Evolutionary conservation across 2,329 filamentous ascomycete species (phyloP), one percentile per base, ranked within the genome.

Genomic region (Beauveria caledonica): DNA sequence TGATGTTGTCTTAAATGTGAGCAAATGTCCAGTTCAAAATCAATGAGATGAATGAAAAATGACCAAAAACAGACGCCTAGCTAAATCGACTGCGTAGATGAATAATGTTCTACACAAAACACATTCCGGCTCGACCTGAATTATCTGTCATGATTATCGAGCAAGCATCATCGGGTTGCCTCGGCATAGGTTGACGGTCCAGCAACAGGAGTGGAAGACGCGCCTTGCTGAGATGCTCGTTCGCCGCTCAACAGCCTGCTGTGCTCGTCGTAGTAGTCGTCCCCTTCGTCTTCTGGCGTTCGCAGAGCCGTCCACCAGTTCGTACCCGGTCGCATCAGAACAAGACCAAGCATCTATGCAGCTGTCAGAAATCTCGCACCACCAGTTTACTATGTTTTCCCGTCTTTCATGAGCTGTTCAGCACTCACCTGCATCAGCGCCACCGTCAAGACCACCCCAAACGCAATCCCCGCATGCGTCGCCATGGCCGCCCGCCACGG

Each of bases 401-500:
- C 3, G 13, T n/a, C 9, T 5, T 33, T 11, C n/a, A 17, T 33
- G 29, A 13, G 10, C 11, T 7, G 7, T 29, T n/a, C 6, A 42
- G n/a, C 39, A 11, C n/a, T 64, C 66, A 85, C 84, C 77, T 87
- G 83, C 60, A 86, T 73, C 5, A 83, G 51, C 5, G 80, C 83
- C 5, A 84, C 78, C 0, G 74, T 70, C 0, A 84, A 48, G 0
- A 80, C 79, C 27, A 86, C 78, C 0, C 73, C 76, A 53, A 89
- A 76, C 44, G 86, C 75, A 21, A 85, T 66, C 0, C 81, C 80
- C 0, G 83, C 79, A 29, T 78, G 77, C 6, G 72, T 74, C 68
- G 80, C 78, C 70, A 86, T 76, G 48, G 80, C 76, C 27, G 69
- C 72, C n/a, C 75, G 78, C 86, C 86, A 89, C 0, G 78, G 76